Conservation (phyloP, 164 flowering plant genomes). For the Protea cynaroides region DNA sequence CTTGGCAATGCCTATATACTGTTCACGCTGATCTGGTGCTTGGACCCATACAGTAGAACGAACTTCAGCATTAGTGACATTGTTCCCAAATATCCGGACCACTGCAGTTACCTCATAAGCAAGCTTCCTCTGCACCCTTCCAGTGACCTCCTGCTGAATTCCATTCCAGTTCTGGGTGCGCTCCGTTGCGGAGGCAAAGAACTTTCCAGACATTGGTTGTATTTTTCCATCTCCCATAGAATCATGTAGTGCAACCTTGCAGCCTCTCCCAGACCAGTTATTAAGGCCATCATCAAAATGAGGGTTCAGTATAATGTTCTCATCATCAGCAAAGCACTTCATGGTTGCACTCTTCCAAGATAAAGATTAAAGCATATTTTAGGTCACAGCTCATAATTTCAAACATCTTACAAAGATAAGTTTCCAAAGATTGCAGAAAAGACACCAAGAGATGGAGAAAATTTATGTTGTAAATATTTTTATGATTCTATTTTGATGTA, state of each 20-base stretch:
- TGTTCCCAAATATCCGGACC: constrained; percentile 57
- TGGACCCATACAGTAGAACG: constrained; percentile 67
- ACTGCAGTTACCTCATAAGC: constrained; percentile 50
- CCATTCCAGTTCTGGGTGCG: constrained; percentile 69
- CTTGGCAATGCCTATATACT: constrained; percentile 58
- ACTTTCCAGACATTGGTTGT: constrained; percentile 46
- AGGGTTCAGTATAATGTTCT: constrained; percentile 56
- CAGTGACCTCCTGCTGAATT: constrained; percentile 72
- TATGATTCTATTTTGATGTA: too few relatives aligned
- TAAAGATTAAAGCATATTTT: background rate
- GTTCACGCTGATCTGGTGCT: constrained; percentile 47
- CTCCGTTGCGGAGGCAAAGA: constrained; percentile 59
- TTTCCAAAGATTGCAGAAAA: too few relatives aligned
- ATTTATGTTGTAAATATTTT: too few relatives aligned
- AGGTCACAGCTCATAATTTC: background rate
- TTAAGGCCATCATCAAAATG: constrained; percentile 55
- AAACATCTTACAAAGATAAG: background rate
- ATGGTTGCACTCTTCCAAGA: constrained; percentile 11
- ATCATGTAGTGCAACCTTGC: constrained; percentile 42
- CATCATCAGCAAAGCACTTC: constrained; percentile 21
- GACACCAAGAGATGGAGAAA: too few relatives aligned
- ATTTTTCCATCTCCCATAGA: constrained; percentile 63
- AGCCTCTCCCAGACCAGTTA: constrained; percentile 73
- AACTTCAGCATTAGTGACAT: constrained; percentile 40
- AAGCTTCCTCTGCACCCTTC: constrained; percentile 52